phyloP scores from a whole-genome alignment of 2,329 filamentous ascomycete genomes.

The Chrysoporthe cubensis region DNA sequence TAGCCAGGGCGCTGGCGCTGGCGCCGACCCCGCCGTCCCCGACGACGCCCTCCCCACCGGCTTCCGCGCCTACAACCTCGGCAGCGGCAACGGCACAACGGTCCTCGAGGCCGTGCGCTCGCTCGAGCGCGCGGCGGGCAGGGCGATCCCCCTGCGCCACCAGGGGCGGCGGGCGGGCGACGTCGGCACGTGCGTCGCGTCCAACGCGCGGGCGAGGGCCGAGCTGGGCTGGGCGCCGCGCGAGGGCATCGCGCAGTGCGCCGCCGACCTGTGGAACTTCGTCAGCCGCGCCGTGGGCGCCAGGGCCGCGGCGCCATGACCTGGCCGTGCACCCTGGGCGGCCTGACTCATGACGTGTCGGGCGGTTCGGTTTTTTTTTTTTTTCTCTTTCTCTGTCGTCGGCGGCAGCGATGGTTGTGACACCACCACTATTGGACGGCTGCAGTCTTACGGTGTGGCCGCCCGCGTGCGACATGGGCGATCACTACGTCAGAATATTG shows the following conservation, averaged over 20 bases:
- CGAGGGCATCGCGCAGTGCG: constrained; percentile 40
- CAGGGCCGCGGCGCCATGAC: neutral
- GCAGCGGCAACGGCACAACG: constrained; percentile 50
- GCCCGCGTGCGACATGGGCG: neutral
- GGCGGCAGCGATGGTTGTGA: neutral
- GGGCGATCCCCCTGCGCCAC: constrained; percentile 43
- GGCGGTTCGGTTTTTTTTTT: neutral
- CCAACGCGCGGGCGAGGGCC: constrained; percentile 42
- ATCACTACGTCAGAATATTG: neutral
- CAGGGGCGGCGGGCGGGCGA: constrained; percentile 47
- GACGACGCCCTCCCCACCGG: constrained; percentile 33
- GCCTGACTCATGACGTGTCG: too few relatives aligned
- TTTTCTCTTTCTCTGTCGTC: neutral
- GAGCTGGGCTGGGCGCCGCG: constrained; percentile 48
- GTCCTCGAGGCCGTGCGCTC: constrained; percentile 48
- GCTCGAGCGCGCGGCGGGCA: constrained; percentile 42
- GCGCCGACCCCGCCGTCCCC: constrained; percentile 29
- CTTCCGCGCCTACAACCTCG: constrained; percentile 51
- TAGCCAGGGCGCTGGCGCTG: constrained; percentile 1
- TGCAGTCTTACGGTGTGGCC: neutral
- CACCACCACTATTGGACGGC: constrained; percentile 2
- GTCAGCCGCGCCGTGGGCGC: constrained; percentile 29
- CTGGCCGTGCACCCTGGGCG: too few relatives aligned
- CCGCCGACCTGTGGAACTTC: constrained; percentile 41
- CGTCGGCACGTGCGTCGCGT: constrained; percentile 49